Evolutionary conservation across 768 basidiomycete species (phyloP), one percentile per base, ranked within the genome.

Genomic region (Mycena indigotica): DNA sequence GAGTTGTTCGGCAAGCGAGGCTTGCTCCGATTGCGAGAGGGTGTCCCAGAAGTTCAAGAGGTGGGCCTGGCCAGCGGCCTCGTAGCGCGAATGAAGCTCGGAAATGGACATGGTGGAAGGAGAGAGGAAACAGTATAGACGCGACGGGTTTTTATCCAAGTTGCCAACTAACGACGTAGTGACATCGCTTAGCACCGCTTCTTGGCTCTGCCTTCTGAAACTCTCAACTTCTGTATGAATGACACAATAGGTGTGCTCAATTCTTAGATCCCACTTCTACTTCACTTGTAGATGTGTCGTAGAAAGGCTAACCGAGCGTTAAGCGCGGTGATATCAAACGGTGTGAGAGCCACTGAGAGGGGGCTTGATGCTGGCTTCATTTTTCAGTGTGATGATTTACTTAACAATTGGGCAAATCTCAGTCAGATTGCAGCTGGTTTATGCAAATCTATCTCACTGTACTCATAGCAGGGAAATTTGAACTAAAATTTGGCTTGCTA

Each of bases 31-130:
- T 4, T 84, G 73, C 44, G 84, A 74, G 57, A 98, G 86, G 32
- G 79, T 76, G 55, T 86, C 77, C 87, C 87, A 97, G 79, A 96
- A 97, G 29, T 86, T 80, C 73, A 98, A 83, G 68, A 98, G 84
- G 70, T 98, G 97, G 60, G 74, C 86, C 78, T 99, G 97, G 56
- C 85, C 87, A 48, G 94, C 93, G 48, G 83, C 77, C 61, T 87
- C 77, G 76, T 92, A 98, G 62, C 81, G 84, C 56, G 80, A 65
- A 62, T 77, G 83, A 67, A 85, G 80, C 58, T 75, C 66, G 69
- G 86, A 82, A 72, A 78, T 73, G 61, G 85, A 72, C 85, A 89
- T 87, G 73, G 65, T 75, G 70, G 67, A 66, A 41, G 57, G 19
- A 17, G 38, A 45, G 46, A 40, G 25, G 24, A 55, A 58, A 38